phyloP scores from a whole-genome alignment of 768 basidiomycete species.

The Megacollybia marginata region DNA sequence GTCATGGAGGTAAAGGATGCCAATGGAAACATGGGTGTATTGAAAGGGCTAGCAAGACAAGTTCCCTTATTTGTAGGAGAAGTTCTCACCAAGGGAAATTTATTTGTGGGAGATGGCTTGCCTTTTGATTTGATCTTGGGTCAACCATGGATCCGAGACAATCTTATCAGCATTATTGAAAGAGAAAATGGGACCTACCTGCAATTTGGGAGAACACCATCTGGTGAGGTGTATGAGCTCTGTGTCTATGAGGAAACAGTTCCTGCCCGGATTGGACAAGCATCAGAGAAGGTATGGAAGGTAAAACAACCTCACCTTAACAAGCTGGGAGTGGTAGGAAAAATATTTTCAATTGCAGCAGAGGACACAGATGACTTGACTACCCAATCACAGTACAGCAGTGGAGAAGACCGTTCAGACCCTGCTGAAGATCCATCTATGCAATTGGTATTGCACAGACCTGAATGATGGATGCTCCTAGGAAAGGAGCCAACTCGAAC shows the following conservation, averaged over 20 bases:
- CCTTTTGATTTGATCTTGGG: conserved; percentile 14
- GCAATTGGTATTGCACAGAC: too few species aligned
- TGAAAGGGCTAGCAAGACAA: conserved; percentile 13
- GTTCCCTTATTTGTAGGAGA: conserved; percentile 15
- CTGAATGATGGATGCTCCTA: too few species aligned
- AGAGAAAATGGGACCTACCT: too few species aligned
- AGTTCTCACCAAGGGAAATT: conserved; percentile 9
- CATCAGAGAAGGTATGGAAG: not conserved
- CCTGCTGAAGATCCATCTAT: too few species aligned
- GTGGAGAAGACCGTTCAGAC: not conserved
- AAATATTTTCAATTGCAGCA: not conserved
- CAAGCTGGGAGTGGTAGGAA: not conserved
- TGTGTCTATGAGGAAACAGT: too few species aligned
- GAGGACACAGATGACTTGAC: not conserved
- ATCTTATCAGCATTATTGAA: conserved; percentile 18
- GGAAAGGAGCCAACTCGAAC: too few species aligned
- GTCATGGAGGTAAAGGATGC: conserved; percentile 18
- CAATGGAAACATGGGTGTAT: too few species aligned
- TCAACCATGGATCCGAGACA: conserved; percentile 16
- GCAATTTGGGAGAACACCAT: too few species aligned
- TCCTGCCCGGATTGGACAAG: not conserved
- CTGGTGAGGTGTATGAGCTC: too few species aligned
- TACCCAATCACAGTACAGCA: not conserved
- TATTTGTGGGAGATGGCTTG: conserved; percentile 14
- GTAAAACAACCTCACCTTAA: not conserved